Evolutionary conservation across 257 asterid species (phyloP), one percentile per base, ranked within the genome.

Genomic region (Salvia miltiorrhiza): DNA sequence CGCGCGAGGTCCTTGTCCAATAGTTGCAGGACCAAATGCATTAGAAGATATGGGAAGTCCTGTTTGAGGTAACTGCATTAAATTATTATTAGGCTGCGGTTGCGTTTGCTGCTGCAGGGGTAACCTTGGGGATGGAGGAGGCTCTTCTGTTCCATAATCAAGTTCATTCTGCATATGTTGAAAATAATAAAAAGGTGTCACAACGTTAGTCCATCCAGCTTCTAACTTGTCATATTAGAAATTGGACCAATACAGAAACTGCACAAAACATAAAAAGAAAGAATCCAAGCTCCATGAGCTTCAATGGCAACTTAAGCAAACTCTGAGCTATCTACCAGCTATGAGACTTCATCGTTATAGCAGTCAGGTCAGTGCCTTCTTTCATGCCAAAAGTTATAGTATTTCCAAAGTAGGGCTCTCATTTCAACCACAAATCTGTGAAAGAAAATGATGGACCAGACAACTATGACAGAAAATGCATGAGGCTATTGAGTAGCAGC

Each of bases 121-220:
- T 23, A 61, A 64, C 77, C 82, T 67, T 10, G 87, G 88, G 56
- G 88, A 80, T 16, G 82, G 62, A 33, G 92, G 89, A 52, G 84
- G 84, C 30, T 84, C 90, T 24, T 84, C 88, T n/a, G 81, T 52
- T 20, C 81, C 82, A 57, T 84, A 63, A 58, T 85, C 90, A 4
- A 87, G 82, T 64, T 85, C 90, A 50, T 84, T 84, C 93, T 87
- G 83, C 75, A 66, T 43, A 69, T 11, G 13, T 70, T 57, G 9
- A 23, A 21, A 12, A 73, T 9, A 35, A 45, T 1, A 28, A 63
- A 20, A 54, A 1, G 41, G 14, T n/a, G 61, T 55, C 17, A 74
- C 39, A 59, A 73, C 0, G 1, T 40, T 47, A 58, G 20, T 32
- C 57, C 5, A 68, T 20, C 68, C 41, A 26, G 35, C 14, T 23